These are phyloP conservation scores for Ilyonectria robusta DNA, from an alignment of 2,329 filamentous ascomycete species.

Conservation along the genomic window DNA sequence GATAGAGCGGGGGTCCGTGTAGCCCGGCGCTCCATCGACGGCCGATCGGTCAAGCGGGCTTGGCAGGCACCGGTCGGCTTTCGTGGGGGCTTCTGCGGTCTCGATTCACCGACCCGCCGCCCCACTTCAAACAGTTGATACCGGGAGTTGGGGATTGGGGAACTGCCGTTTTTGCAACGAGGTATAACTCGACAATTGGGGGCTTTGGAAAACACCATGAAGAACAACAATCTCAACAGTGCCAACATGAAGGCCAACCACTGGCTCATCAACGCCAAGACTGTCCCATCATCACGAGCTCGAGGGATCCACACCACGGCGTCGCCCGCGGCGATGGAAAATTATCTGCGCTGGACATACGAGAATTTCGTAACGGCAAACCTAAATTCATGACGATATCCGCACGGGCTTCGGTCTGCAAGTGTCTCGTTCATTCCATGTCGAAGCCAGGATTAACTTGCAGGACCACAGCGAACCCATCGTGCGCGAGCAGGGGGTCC, in stretches of 20 bases:
- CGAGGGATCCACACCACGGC: background rate
- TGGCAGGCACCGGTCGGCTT: conserved; percentile 90
- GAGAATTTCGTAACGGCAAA: background rate
- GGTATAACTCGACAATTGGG: conserved; percentile 77
- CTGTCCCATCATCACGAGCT: conserved; percentile 15
- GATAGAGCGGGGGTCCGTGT: conserved; percentile 82
- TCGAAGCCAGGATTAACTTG: background rate
- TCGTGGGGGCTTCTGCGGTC: conserved; percentile 82
- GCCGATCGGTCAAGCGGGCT: conserved; percentile 77
- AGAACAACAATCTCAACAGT: background rate
- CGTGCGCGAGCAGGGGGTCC: background rate
- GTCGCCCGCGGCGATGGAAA: background rate
- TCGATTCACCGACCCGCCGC: conserved; percentile 84
- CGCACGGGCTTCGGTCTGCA: background rate
- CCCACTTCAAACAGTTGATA: conserved; percentile 83
- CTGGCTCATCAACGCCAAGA: conserved; percentile 4
- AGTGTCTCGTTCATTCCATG: background rate
- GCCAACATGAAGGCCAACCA: background rate
- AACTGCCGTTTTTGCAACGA: conserved; percentile 75
- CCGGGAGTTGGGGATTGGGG: conserved; percentile 87
- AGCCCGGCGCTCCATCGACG: conserved; percentile 83
- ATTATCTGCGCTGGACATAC: conserved; percentile 2
- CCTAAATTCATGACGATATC: background rate
- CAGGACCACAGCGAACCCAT: background rate
- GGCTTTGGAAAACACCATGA: conserved; percentile 72